Conservation (phyloP, 257 asterid genomes). For the Lycium barbarum region DNA sequence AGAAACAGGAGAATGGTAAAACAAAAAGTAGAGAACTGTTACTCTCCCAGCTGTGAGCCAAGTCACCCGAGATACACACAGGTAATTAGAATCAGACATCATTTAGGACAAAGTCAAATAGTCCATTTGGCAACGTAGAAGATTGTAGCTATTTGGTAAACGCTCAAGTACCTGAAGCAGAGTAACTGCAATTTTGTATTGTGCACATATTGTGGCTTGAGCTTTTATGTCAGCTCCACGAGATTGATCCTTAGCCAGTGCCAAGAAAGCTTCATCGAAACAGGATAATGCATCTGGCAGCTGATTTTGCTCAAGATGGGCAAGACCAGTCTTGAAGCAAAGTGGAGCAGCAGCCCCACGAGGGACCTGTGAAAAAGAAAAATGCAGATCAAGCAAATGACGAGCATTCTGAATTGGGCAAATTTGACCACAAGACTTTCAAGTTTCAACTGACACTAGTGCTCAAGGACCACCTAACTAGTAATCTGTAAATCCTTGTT, state of each 20-base stretch:
- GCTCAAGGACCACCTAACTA: slow-evolving; percentile 1
- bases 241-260: slow-evolving; percentile 98
- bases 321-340: slow-evolving; percentile 96
- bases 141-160: slow-evolving; percentile 12
- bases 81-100: too few relatives aligned
- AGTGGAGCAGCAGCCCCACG: slow-evolving; percentile 96
- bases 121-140: neutral
- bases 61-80: neutral
- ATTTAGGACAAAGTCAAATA: neutral
- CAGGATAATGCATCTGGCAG: slow-evolving; percentile 98
- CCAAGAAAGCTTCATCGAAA: slow-evolving; percentile 96
- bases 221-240: slow-evolving; percentile 99
- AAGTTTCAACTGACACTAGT: slow-evolving; percentile 9
- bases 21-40: slow-evolving; percentile 9
- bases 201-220: slow-evolving; percentile 99
- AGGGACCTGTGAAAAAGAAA: slow-evolving; percentile 70
- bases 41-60: slow-evolving; percentile 4
- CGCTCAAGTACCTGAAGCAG: slow-evolving; percentile 77
- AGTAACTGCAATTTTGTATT: slow-evolving; percentile 97
- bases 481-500: neutral
- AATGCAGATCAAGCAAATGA: slow-evolving; percentile 19
- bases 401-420: slow-evolving; percentile 15
- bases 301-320: slow-evolving; percentile 98
- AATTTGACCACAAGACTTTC: neutral
- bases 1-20: slow-evolving; percentile 10